Evolutionary conservation across 2,329 filamentous ascomycete genomes (phyloP), one percentile per base, ranked within the genome.

Genomic region (Claviceps sp.): DNA sequence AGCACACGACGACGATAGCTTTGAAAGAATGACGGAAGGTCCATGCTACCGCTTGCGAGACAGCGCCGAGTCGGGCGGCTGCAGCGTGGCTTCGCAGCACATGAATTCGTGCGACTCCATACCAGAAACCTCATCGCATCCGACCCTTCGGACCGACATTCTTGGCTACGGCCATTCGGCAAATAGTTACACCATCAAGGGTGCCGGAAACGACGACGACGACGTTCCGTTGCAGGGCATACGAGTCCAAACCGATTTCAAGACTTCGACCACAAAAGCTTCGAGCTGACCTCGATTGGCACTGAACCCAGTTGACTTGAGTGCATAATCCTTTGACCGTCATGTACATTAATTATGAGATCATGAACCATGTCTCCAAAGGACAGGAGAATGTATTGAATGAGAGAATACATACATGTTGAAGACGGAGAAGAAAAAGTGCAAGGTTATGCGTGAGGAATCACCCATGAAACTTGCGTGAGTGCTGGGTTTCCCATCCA

Each of bases 171-270:
- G 58, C 9, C 62, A 66, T 30, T 64, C 60, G 0, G 62, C 66
- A 2, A 63, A 61, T 30, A 66, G 61, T 6, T 65, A 60, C 47
- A 61, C 63, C 2, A 59, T 63, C 4, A 56, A 56, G 4, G 59
- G 59, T 1, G 61, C 62, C 26, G 55, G 8, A n/a, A 45, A 59
- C 14, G 62, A 61, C 50, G 65, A 62, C 1, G 67, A 71, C 24
- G 68, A 69, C 20, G 63, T 70, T 26, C 67, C 68, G 1, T 52
- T 71, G 40, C 63, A 69, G 40, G 62, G 65, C 1, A 72, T 72
- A 9, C 55, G 63, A n/a, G 66, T 71, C 2, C 59, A 69, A 2
- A 70, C 48, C 14, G 65, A 68, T 9, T 66, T 72, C 50, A 59
- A 62, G 30, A 65, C 61, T 22, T 62, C 63, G 9, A 62, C 55